Conservation (phyloP, 805 yeast species). For the Myxozyma sirexii region DNA sequence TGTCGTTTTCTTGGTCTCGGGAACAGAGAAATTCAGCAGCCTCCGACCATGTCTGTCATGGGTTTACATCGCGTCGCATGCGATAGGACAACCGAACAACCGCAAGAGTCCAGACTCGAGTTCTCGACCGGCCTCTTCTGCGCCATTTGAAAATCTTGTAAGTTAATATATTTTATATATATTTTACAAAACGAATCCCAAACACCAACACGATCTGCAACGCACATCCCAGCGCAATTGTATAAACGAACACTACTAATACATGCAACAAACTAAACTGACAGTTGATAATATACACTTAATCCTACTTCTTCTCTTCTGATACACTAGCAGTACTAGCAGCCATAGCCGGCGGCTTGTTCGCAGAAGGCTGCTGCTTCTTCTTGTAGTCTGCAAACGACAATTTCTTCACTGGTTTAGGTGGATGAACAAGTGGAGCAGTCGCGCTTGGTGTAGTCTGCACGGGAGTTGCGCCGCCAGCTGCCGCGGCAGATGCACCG, state of each 20-base stretch:
- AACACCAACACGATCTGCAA: not conserved
- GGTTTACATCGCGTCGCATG: conserved; percentile 3
- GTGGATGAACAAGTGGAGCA: conserved; percentile 18
- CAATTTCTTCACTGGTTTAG: conserved; percentile 36
- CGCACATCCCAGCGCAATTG: no score
- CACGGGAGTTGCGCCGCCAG: not conserved
- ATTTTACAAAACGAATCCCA: not conserved
- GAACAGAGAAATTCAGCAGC: not conserved
- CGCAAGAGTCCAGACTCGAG: conserved; percentile 4
- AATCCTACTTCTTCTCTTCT: conserved; percentile 2
- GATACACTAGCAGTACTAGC: not conserved
- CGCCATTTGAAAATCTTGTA: not conserved
- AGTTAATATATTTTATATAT: not conserved
- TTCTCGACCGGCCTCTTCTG: not conserved
- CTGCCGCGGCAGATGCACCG: conserved; percentile 1
- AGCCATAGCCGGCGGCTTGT: not conserved
- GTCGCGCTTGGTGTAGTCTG: not conserved
- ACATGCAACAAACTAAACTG: not conserved
- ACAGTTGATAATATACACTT: not conserved
- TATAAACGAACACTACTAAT: not conserved
- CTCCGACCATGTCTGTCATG: not conserved
- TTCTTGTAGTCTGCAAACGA: conserved; percentile 38
- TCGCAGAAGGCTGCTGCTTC: conserved; percentile 31
- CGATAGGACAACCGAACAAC: not conserved
- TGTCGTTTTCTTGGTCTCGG: not conserved